Conservation (phyloP, 129 eudicot genomes). For the Tagetes patula region DNA sequence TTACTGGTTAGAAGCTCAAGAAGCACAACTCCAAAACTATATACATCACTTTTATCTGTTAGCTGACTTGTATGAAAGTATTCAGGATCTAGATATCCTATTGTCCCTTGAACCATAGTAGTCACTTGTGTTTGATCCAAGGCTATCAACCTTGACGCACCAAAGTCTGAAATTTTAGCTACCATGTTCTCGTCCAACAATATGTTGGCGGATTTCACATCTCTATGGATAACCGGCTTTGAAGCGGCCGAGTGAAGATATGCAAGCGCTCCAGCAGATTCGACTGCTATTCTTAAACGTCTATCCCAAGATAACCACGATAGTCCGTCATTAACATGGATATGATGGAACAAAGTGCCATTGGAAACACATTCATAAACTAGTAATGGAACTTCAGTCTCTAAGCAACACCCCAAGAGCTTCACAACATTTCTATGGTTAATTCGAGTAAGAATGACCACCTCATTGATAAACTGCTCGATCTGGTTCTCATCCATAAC, state of each 20-base stretch:
- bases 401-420: neutral
- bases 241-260: neutral
- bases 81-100: slow-evolving; percentile 3
- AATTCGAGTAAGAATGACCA: neutral
- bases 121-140: slow-evolving; percentile 4
- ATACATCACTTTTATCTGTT: slow-evolving; percentile 9
- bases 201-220: slow-evolving; percentile 5
- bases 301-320: neutral
- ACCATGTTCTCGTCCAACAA: neutral
- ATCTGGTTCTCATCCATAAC: neutral
- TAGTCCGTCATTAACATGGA: neutral
- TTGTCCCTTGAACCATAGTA: slow-evolving; percentile 2
- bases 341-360: neutral
- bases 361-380: slow-evolving; percentile 10
- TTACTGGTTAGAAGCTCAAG: neutral
- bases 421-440: slow-evolving; percentile 1
- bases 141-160: slow-evolving; percentile 1
- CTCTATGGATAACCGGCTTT: neutral
- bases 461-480: slow-evolving; percentile 2
- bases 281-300: neutral
- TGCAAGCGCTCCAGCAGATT: neutral
- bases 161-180: slow-evolving; percentile 1
- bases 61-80: neutral
- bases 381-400: neutral
- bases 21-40: slow-evolving; percentile 3